Percentiles rank a stretch among this genome's conserved stretches.
phyloP scores from a whole-genome alignment of 345 rosid species.

The Salix caprea region DNA sequence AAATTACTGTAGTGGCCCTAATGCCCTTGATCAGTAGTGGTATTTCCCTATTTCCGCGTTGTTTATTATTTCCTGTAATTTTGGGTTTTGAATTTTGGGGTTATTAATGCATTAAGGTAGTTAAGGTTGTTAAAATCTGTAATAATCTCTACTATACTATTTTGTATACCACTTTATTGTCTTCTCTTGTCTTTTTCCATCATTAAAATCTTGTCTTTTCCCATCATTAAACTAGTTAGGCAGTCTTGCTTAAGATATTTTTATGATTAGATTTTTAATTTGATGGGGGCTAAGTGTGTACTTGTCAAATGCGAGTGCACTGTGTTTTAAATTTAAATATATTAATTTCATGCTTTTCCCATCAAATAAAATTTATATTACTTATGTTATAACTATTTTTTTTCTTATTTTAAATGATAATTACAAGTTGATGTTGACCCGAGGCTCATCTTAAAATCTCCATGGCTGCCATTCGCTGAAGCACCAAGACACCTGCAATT shows the following conservation, averaged over 20 bases:
- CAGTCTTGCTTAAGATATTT: too few relatives aligned
- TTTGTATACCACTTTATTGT: conserved; percentile 15
- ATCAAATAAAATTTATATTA: too few relatives aligned
- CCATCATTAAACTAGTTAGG: too few relatives aligned
- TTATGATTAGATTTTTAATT: too few relatives aligned
- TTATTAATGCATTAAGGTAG: conserved; percentile 16
- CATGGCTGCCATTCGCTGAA: not conserved
- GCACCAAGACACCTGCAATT: too few relatives aligned
- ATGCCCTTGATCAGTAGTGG: conserved; percentile 64
- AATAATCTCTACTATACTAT: conserved; percentile 24
- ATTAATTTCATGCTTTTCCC: too few relatives aligned
- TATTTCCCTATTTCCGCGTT: not conserved
- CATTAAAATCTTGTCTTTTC: not conserved
- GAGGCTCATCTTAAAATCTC: not conserved
- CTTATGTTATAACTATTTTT: too few relatives aligned
- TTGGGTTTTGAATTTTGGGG: conserved; percentile 2
- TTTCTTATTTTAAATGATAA: not conserved
- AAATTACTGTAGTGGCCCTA: conserved; percentile 89
- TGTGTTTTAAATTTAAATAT: too few relatives aligned
- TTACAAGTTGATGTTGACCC: not conserved
- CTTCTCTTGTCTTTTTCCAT: conserved; percentile 6
- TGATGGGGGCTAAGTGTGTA: too few relatives aligned
- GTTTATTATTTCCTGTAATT: not conserved
- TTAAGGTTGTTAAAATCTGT: conserved; percentile 31
- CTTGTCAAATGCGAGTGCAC: too few relatives aligned